Percentiles rank a stretch among this genome's conserved stretches.
These are phyloP conservation scores for Microbotryomycetes sp. DNA, from an alignment of 1,284 basidiomycete genomes.

Conservation along the genomic window DNA sequence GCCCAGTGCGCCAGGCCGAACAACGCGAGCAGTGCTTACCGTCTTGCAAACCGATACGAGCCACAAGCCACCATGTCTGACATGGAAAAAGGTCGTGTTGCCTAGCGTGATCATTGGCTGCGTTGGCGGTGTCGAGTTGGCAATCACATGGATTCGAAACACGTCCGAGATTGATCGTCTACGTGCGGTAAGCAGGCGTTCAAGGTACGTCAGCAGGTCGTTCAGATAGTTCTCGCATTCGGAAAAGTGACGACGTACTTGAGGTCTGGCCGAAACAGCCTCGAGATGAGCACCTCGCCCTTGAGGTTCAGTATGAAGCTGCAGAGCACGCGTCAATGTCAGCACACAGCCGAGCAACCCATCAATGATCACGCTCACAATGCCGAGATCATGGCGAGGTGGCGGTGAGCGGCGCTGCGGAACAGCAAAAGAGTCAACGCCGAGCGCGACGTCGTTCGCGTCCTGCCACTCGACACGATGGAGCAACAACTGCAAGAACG, in stretches of 20 bases:
- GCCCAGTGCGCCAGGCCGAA: neutral
- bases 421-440: neutral
- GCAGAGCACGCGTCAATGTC: neutral
- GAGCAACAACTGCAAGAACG: neutral
- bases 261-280: conserved; percentile 85
- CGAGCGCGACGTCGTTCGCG: neutral
- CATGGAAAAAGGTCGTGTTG: conserved; percentile 60
- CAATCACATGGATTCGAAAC: conserved; percentile 91
- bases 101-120: conserved; percentile 96
- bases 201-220: neutral
- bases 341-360: neutral
- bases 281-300: conserved; percentile 78
- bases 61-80: conserved; percentile 52
- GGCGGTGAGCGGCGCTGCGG: neutral
- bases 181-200: neutral
- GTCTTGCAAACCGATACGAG: conserved; percentile 42
- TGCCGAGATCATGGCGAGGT: neutral
- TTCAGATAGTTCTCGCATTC: neutral
- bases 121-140: conserved; percentile 64
- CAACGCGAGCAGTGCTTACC: conserved; percentile 55
- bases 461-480: neutral
- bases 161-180: conserved; percentile 97
- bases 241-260: conserved; percentile 55
- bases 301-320: conserved; percentile 34
- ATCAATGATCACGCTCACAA: neutral